Conservation (phyloP, 345 rosid species). For the Cochlearia excelsa region DNA sequence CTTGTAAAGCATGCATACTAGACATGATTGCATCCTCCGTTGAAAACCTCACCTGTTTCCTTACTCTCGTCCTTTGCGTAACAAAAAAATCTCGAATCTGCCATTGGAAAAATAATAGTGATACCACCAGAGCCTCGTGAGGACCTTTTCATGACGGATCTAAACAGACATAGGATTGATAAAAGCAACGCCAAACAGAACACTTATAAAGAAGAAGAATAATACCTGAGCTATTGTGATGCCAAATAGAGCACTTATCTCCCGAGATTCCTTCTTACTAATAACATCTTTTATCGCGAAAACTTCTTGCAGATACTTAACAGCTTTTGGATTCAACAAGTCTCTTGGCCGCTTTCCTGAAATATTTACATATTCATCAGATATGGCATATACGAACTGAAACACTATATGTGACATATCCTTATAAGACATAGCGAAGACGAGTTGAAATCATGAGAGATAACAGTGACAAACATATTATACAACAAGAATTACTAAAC, state of each 20-base stretch:
- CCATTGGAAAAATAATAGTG: constrained; percentile 19
- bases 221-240: constrained; percentile 81
- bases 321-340: constrained; percentile 89
- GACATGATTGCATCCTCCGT: constrained; percentile 63
- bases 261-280: constrained; percentile 90
- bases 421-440: not conserved
- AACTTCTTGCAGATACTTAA: constrained; percentile 83
- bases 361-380: constrained; percentile 21
- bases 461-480: constrained; percentile 9
- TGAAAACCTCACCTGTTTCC: constrained; percentile 70
- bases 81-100: constrained; percentile 89
- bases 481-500: not conserved
- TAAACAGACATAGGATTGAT: constrained; percentile 2
- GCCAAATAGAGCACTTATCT: constrained; percentile 89
- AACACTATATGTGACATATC: constrained; percentile 3
- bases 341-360: constrained; percentile 98
- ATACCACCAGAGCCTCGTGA: constrained; percentile 11
- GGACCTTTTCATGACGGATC: constrained; percentile 4
- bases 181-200: constrained; percentile 11
- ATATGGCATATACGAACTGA: constrained; percentile 1
- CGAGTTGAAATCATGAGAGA: constrained; percentile 2
- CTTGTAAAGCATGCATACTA: constrained; percentile 33
- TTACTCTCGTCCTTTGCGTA: constrained; percentile 83
- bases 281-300: constrained; percentile 91
- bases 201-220: constrained; percentile 6